Evolutionary conservation across 2,329 filamentous ascomycete species (phyloP).

Genomic region (Colletotrichum aenigma): DNA sequence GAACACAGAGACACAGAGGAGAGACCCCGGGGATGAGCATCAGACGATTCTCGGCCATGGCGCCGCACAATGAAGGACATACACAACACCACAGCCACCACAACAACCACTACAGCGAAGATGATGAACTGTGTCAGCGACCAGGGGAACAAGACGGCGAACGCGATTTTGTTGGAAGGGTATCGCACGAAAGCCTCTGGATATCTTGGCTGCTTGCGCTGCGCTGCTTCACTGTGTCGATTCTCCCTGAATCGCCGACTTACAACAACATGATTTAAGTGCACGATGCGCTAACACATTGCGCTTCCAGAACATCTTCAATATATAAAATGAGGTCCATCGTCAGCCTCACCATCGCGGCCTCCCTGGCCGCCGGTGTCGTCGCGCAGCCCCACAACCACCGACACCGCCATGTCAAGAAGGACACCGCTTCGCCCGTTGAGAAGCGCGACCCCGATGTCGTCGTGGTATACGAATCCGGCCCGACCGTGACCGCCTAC

Average conservation of each 20-base stretch:
- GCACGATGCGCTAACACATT: background rate
- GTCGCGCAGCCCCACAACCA: constrained; percentile 65
- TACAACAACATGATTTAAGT: background rate
- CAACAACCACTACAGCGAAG: background rate
- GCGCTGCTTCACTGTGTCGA: background rate
- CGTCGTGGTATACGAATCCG: constrained; percentile 60
- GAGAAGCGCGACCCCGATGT: constrained; percentile 52
- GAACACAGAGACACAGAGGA: background rate
- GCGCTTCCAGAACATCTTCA: background rate
- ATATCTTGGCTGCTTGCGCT: background rate
- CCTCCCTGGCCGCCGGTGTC: constrained; percentile 54
- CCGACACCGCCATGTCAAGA: constrained; percentile 62
- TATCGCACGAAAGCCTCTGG: background rate
- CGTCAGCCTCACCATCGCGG: constrained; percentile 55
- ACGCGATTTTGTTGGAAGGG: background rate
- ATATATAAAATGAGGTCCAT: constrained; percentile 51
- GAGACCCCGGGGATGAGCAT: background rate
- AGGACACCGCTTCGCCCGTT: constrained; percentile 50
- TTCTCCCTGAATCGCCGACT: background rate
- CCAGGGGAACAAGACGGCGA: background rate
- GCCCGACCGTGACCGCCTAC: constrained; percentile 72
- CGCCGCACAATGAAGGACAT: background rate
- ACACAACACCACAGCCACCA: background rate
- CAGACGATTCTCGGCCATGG: background rate
- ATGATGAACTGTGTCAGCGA: background rate